Evolutionary conservation across 139 green algal species (phyloP).

Genomic region (Tetratostichococcus sp.): DNA sequence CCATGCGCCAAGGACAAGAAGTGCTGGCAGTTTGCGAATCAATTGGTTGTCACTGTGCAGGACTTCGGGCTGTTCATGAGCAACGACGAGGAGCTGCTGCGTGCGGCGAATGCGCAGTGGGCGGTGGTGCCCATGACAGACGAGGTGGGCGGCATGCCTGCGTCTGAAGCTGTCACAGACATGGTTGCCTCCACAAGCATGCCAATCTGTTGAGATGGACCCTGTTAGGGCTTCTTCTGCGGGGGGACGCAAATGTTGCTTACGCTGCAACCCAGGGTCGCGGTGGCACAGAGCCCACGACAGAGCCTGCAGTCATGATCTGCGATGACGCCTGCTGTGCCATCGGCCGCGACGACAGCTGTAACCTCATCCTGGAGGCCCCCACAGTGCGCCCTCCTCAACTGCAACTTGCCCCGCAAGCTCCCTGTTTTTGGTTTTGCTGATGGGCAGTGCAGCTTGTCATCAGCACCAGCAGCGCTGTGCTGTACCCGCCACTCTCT

Average conservation of each 20-base stretch:
- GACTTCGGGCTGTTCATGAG: slow-evolving; percentile 60
- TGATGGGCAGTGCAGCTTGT: too few relatives aligned
- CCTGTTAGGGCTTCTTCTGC: too few relatives aligned
- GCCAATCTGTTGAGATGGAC: too few relatives aligned
- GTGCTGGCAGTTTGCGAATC: too few relatives aligned
- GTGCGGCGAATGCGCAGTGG: slow-evolving; percentile 62
- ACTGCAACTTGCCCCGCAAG: too few relatives aligned
- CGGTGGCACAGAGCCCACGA: slow-evolving; percentile 5
- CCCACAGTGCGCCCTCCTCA: too few relatives aligned
- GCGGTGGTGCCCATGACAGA: slow-evolving; percentile 45
- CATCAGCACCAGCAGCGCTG: background rate
- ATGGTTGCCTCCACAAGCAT: too few relatives aligned
- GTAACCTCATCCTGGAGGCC: slow-evolving; percentile 15
- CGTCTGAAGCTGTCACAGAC: too few relatives aligned
- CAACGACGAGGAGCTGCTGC: slow-evolving; percentile 61
- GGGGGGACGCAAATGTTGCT: too few relatives aligned
- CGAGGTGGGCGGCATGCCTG: background rate
- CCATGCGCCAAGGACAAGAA: too few relatives aligned
- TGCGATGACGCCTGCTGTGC: background rate
- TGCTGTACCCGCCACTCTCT: too few relatives aligned
- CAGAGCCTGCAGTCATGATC: slow-evolving; percentile 19
- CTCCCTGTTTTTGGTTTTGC: background rate
- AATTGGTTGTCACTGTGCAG: slow-evolving; percentile 1
- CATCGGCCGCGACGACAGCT: slow-evolving; percentile 13
- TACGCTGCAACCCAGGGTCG: too few relatives aligned